Evolutionary conservation across 768 basidiomycete species (phyloP).

Genomic region (Boletus reticulatus): DNA sequence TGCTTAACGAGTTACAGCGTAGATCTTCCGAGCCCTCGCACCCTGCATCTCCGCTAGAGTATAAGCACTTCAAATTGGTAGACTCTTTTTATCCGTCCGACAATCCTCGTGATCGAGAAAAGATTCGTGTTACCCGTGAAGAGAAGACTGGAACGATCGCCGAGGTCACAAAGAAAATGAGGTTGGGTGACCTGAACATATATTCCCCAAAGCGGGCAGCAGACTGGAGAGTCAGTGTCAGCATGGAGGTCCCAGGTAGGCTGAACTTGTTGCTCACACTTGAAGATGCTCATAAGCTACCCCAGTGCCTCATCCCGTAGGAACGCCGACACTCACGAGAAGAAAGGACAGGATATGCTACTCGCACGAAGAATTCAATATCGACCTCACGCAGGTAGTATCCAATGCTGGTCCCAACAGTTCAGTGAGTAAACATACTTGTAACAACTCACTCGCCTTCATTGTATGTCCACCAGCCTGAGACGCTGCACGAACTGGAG

Average conservation of each 20-base stretch:
- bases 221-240: conserved; percentile 95
- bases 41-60: conserved; percentile 58
- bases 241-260: conserved; percentile 82
- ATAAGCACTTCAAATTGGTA: conserved; percentile 72
- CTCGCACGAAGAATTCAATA: conserved; percentile 86
- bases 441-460: neutral
- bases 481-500: conserved; percentile 83
- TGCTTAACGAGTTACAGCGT: conserved; percentile 80
- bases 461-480: conserved; percentile 38
- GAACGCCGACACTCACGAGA: conserved; percentile 56
- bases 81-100: conserved; percentile 73
- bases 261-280: conserved; percentile 23
- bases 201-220: conserved; percentile 76
- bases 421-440: conserved; percentile 42
- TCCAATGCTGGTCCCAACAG: conserved; percentile 45
- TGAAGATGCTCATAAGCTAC: neutral
- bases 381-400: conserved; percentile 93
- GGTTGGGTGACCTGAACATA: conserved; percentile 87
- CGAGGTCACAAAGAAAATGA: conserved; percentile 74
- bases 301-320: conserved; percentile 66
- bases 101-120: conserved; percentile 40
- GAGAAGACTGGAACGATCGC: conserved; percentile 64
- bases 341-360: conserved; percentile 93
- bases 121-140: conserved; percentile 83
- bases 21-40: conserved; percentile 51